phyloP scores from a whole-genome alignment of 805 yeast species.

The Lipomyces spencermartinsiae region DNA sequence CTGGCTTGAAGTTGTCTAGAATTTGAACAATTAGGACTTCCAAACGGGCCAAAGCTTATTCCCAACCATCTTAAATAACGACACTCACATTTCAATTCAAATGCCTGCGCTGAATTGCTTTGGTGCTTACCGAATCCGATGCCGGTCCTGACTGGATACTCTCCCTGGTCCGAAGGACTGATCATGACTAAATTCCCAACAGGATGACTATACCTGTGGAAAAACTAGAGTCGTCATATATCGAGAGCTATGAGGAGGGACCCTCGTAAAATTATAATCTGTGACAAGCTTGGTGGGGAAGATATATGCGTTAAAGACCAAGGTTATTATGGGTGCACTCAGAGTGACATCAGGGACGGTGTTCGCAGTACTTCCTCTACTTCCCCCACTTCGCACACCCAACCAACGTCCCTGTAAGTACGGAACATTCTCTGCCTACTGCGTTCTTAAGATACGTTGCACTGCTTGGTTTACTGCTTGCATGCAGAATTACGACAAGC shows the following conservation, averaged over 20 bases:
- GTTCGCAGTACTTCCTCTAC: neutral
- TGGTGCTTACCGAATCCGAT: conserved; percentile 14
- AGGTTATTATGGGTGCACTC: neutral
- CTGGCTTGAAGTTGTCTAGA: conserved; percentile 39
- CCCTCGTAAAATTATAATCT: neutral
- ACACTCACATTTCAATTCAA: conserved; percentile 34
- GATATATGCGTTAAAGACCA: neutral
- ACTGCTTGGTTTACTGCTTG: neutral
- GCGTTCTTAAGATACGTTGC: neutral
- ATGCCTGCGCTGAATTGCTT: conserved; percentile 19
- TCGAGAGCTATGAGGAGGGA: neutral
- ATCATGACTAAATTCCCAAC: conserved; percentile 22
- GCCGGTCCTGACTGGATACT: conserved; percentile 30
- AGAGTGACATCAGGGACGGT: neutral
- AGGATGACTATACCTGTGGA: neutral
- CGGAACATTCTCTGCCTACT: neutral
- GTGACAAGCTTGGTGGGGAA: neutral
- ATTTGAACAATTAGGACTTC: neutral
- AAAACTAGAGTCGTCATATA: neutral
- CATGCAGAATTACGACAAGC: neutral
- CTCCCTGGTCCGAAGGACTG: conserved; percentile 30
- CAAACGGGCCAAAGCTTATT: neutral
- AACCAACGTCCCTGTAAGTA: neutral
- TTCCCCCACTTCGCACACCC: neutral
- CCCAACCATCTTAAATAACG: neutral